Conservation (phyloP, 2,329 filamentous ascomycete species). For the Delphinella strobiligena region DNA sequence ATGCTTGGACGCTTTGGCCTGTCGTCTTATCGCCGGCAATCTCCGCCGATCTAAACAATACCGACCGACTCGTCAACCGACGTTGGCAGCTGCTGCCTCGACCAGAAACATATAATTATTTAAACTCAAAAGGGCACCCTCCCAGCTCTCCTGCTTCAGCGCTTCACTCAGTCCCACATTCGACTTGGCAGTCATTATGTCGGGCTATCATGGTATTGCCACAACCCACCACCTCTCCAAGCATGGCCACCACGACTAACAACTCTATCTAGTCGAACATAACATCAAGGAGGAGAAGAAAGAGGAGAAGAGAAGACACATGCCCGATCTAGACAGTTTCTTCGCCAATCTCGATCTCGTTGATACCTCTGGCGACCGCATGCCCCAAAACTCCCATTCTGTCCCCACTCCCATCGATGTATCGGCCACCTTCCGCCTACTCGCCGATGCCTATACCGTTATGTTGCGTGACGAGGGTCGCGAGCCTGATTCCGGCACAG, state of each 20-base stretch:
- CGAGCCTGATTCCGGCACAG: constrained; percentile 10
- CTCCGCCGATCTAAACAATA: no score
- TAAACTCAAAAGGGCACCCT: no score
- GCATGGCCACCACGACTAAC: no score
- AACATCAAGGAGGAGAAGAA: constrained; percentile 29
- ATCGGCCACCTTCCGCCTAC: constrained; percentile 45
- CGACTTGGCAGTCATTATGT: no score
- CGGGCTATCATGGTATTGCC: constrained; percentile 32
- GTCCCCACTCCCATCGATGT: constrained; percentile 49
- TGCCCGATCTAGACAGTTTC: constrained; percentile 52
- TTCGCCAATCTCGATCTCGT: constrained; percentile 50
- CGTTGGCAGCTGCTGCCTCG: no score
- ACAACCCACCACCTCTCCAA: background rate
- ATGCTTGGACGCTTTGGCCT: no score
- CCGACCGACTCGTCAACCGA: no score
- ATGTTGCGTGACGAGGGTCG: constrained; percentile 33
- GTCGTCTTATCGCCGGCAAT: no score
- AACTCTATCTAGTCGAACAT: constrained; percentile 39
- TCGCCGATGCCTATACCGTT: constrained; percentile 48
- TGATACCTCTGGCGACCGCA: constrained; percentile 39
- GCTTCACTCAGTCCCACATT: no score
- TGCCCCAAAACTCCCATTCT: constrained; percentile 42
- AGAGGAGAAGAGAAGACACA: constrained; percentile 31
- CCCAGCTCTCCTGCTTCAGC: no score
- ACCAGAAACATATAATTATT: no score